These are phyloP conservation scores for Gamarada debralockiae DNA, from an alignment of 495 filamentous ascomycete species.

Conservation along the genomic window DNA sequence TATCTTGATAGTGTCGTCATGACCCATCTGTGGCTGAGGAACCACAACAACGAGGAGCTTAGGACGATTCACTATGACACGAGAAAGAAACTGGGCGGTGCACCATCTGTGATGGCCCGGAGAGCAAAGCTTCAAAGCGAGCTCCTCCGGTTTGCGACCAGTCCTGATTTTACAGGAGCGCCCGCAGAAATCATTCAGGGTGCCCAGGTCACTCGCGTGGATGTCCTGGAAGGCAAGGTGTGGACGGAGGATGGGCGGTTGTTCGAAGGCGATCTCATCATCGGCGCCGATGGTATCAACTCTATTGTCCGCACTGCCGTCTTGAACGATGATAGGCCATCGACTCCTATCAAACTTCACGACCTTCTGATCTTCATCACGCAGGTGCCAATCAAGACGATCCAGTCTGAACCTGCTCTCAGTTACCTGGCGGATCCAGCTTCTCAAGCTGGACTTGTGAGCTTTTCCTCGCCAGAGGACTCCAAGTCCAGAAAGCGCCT, in stretches of 20 bases:
- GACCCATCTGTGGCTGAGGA: constrained; percentile 25
- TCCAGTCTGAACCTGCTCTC: constrained; percentile 19
- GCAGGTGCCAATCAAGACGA: constrained; percentile 20
- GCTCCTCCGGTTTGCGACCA: constrained; percentile 24
- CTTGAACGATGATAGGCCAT: constrained; percentile 16
- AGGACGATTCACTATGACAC: constrained; percentile 24
- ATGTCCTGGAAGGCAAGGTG: constrained; percentile 23
- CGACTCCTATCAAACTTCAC: constrained; percentile 10
- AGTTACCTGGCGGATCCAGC: constrained; percentile 20
- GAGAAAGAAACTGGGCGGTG: constrained; percentile 20
- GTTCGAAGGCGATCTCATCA: constrained; percentile 26
- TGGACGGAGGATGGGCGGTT: constrained; percentile 23
- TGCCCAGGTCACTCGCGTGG: constrained; percentile 22
- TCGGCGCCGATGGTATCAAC: constrained; percentile 28
- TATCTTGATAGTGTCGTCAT: constrained; percentile 25
- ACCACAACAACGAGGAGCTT: constrained; percentile 20
- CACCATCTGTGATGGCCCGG: constrained; percentile 23
- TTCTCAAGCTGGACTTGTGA: constrained; percentile 20
- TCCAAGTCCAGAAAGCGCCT: constrained; percentile 18
- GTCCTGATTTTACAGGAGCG: constrained; percentile 19
- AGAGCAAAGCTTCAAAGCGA: constrained; percentile 25
- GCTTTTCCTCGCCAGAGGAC: constrained; percentile 8
- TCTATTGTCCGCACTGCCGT: constrained; percentile 22
- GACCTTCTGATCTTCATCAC: constrained; percentile 24
- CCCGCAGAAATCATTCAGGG: constrained; percentile 24